Conservation (phyloP, 805 yeast species). For the Nakazawaea ishiwadae region DNA sequence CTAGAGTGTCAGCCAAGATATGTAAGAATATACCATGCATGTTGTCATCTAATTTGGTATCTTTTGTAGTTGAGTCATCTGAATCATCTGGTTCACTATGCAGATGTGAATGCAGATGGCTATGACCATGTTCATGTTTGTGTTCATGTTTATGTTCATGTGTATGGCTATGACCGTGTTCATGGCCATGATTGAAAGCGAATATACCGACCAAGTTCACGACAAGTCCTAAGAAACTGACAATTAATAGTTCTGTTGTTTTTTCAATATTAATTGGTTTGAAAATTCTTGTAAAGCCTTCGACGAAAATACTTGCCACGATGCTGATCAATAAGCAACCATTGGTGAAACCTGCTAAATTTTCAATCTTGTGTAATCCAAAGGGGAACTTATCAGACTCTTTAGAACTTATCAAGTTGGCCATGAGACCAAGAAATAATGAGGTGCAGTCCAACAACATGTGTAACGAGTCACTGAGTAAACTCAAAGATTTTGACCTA, state of each 20-base stretch:
- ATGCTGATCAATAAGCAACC: conserved; percentile 87
- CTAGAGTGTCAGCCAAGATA: conserved; percentile 91
- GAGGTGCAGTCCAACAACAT: conserved; percentile 96
- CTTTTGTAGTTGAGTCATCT: conserved; percentile 26
- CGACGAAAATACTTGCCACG: conserved; percentile 81
- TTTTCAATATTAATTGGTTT: conserved; percentile 74
- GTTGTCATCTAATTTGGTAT: conserved; percentile 50
- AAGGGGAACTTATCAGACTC: conserved; percentile 59
- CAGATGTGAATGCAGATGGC: conserved; percentile 24
- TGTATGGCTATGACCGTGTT: conserved; percentile 35
- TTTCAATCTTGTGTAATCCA: conserved; percentile 81
- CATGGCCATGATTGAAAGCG: conserved; percentile 88
- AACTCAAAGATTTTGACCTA: conserved; percentile 86
- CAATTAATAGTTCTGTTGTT: conserved; percentile 81
- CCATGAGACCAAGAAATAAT: conserved; percentile 80
- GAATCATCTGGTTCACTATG: conserved; percentile 21
- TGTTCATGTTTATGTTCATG: conserved; percentile 25
- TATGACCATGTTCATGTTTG: conserved; percentile 18
- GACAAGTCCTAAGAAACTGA: conserved; percentile 75
- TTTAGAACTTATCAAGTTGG: conserved; percentile 47
- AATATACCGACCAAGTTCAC: conserved; percentile 91
- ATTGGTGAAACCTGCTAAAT: conserved; percentile 92
- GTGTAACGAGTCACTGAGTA: conserved; percentile 89
- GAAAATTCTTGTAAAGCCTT: conserved; percentile 76
- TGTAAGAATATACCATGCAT: conserved; percentile 95